These are phyloP conservation scores for Podaxis carcinomalis DNA, from an alignment of 768 basidiomycete species.

Conservation along the genomic window DNA sequence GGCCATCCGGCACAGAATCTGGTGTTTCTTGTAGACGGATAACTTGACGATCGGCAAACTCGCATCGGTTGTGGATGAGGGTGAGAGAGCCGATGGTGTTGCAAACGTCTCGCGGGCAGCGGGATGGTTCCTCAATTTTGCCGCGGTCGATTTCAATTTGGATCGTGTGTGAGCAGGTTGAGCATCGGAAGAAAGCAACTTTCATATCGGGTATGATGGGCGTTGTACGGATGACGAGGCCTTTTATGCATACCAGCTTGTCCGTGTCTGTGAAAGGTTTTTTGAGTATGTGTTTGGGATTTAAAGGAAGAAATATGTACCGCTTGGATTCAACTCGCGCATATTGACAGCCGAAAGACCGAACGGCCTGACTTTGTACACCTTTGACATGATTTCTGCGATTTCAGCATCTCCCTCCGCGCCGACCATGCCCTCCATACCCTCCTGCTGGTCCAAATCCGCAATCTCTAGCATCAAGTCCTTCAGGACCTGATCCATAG, in stretches of 20 bases:
- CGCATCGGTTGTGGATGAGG: constrained; percentile 94
- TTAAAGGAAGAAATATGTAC: constrained; percentile 34
- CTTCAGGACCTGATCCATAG: constrained; percentile 95
- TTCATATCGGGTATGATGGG: constrained; percentile 99
- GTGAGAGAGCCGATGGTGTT: constrained; percentile 85
- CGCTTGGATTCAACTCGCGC: constrained; percentile 91
- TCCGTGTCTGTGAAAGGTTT: constrained; percentile 77
- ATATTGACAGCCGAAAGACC: constrained; percentile 84
- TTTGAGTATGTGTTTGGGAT: not conserved
- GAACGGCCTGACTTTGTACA: constrained; percentile 94
- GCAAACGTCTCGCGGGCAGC: constrained; percentile 93
- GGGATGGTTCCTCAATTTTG: constrained; percentile 88
- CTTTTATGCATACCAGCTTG: constrained; percentile 94
- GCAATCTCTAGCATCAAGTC: constrained; percentile 88
- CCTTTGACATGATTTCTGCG: constrained; percentile 78
- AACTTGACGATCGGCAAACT: constrained; percentile 94
- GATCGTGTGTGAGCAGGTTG: constrained; percentile 93
- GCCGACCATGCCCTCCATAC: constrained; percentile 72
- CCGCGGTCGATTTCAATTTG: constrained; percentile 98
- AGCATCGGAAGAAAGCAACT: constrained; percentile 95
- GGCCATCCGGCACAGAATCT: constrained; percentile 96
- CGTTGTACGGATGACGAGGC: constrained; percentile 94
- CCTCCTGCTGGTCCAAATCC: constrained; percentile 71
- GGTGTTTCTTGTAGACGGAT: constrained; percentile 96
- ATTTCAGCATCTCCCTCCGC: constrained; percentile 79